Evolutionary conservation across 495 filamentous ascomycete species (phyloP).

Genomic region (Achaetomiella virescens): DNA sequence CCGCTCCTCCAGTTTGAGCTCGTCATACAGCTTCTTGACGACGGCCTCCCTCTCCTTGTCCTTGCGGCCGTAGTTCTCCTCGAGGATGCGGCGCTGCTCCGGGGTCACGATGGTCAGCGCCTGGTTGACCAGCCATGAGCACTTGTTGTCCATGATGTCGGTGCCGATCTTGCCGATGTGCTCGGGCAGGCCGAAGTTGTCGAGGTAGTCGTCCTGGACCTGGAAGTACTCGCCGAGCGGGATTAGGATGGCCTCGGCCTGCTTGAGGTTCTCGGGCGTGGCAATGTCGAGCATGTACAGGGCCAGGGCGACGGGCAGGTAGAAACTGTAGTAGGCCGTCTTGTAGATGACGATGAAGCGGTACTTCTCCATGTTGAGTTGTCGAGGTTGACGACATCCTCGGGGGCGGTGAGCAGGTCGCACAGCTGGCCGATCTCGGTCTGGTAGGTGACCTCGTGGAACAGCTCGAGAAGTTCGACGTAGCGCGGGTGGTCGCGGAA

Average conservation of each 20-base stretch:
- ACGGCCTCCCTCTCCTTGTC: slow-evolving; percentile 68
- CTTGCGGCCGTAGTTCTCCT: slow-evolving; percentile 87
- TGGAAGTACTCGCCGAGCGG: slow-evolving; percentile 99
- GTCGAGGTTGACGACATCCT: slow-evolving; percentile 81
- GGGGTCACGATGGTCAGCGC: slow-evolving; percentile 69
- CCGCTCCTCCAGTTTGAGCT: slow-evolving; percentile 70
- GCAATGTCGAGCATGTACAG: slow-evolving; percentile 76
- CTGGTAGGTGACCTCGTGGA: slow-evolving; percentile 88
- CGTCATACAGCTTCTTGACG: slow-evolving; percentile 82
- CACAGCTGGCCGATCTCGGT: slow-evolving; percentile 93
- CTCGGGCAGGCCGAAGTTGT: slow-evolving; percentile 88
- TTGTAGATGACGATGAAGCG: slow-evolving; percentile 99
- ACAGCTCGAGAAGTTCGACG: slow-evolving; percentile 84
- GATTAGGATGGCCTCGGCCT: slow-evolving; percentile 85
- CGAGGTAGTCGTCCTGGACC: slow-evolving; percentile 96
- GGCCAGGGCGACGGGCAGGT: slow-evolving; percentile 91
- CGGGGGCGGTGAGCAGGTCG: slow-evolving; percentile 91
- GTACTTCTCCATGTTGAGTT: slow-evolving; percentile 92
- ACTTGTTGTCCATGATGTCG: slow-evolving; percentile 99
- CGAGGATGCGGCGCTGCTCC: slow-evolving; percentile 74
- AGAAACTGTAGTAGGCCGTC: slow-evolving; percentile 98
- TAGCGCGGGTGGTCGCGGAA: slow-evolving; percentile 82
- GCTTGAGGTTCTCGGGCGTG: slow-evolving; percentile 74
- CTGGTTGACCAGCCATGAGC: slow-evolving; percentile 94
- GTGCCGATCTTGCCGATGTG: slow-evolving; percentile 97